Conservation (phyloP, 2,329 filamentous ascomycete genomes). For the Botryotinia globosa region DNA sequence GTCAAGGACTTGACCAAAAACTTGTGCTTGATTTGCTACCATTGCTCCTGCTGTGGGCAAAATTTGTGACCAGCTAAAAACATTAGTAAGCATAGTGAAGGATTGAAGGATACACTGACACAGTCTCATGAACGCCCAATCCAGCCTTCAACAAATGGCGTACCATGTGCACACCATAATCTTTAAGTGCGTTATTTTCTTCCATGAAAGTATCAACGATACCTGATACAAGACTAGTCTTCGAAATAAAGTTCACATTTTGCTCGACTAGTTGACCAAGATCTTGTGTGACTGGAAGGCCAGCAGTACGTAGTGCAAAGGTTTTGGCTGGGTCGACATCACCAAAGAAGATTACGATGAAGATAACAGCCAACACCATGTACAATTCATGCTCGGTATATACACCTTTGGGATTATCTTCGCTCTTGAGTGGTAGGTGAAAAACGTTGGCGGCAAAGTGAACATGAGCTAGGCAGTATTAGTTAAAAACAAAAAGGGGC, state of each 20-base stretch:
- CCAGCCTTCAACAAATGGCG: constrained; percentile 62
- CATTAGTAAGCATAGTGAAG: constrained; percentile 38
- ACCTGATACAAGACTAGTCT: constrained; percentile 20
- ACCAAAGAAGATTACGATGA: constrained; percentile 64
- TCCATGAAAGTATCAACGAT: constrained; percentile 44
- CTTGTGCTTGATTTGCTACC: constrained; percentile 67
- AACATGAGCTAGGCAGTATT: constrained; percentile 40
- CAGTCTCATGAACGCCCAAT: constrained; percentile 53
- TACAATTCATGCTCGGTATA: constrained; percentile 50
- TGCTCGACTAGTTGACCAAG: constrained; percentile 60
- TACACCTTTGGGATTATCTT: constrained; percentile 47
- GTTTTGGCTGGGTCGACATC: constrained; percentile 62
- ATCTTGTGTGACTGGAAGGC: constrained; percentile 60
- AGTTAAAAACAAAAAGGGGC: constrained; percentile 44
- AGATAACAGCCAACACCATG: constrained; percentile 45
- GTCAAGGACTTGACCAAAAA: constrained; percentile 70
- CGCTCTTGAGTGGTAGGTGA: constrained; percentile 52
- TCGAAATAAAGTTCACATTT: constrained; percentile 53
- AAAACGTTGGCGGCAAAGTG: constrained; percentile 52
- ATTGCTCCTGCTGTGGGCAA: constrained; percentile 63
- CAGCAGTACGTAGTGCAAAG: constrained; percentile 56
- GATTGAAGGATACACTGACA: constrained; percentile 49
- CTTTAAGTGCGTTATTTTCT: constrained; percentile 36
- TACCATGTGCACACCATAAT: constrained; percentile 63
- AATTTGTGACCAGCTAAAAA: constrained; percentile 52